Conservation (phyloP, 257 asterid genomes). For the Misopates orontium region DNA sequence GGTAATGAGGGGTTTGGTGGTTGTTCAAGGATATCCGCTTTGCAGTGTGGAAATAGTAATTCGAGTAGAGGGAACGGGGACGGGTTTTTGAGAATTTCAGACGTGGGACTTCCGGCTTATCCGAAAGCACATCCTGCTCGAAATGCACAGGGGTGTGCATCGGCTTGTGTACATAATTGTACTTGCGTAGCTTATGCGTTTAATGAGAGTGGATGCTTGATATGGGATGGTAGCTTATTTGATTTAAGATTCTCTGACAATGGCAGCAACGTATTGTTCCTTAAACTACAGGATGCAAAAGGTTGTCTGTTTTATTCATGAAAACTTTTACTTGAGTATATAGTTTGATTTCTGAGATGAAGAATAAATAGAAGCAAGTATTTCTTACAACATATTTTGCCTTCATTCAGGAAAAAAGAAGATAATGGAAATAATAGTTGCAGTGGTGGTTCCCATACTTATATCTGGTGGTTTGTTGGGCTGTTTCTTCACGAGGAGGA, state of each 20-base stretch:
- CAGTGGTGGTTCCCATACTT: conserved; percentile 38
- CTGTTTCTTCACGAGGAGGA: conserved; percentile 33
- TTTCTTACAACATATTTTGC: neutral
- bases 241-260: neutral
- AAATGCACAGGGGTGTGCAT: conserved; percentile 22
- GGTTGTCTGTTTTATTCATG: conserved; percentile 15
- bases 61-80: conserved; percentile 15
- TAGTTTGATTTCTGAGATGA: neutral
- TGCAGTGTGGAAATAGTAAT: conserved; percentile 31
- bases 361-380: neutral
- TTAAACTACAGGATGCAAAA: conserved; percentile 32
- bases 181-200: conserved; percentile 49
- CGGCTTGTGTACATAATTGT: conserved; percentile 42
- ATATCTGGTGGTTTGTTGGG: conserved; percentile 35
- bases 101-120: conserved; percentile 24
- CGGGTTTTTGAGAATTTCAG: conserved; percentile 25
- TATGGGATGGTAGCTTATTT: conserved; percentile 41
- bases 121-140: conserved; percentile 1
- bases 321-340: no score
- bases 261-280: conserved; percentile 2
- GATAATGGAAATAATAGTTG: conserved; percentile 28
- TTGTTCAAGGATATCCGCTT: conserved; percentile 31
- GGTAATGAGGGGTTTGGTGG: conserved; percentile 10
- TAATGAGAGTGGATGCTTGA: conserved; percentile 21
- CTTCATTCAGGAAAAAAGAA: conserved; percentile 31